Evolutionary conservation across 257 asterid species (phyloP).

Genomic region (Solanum chiquidenum): DNA sequence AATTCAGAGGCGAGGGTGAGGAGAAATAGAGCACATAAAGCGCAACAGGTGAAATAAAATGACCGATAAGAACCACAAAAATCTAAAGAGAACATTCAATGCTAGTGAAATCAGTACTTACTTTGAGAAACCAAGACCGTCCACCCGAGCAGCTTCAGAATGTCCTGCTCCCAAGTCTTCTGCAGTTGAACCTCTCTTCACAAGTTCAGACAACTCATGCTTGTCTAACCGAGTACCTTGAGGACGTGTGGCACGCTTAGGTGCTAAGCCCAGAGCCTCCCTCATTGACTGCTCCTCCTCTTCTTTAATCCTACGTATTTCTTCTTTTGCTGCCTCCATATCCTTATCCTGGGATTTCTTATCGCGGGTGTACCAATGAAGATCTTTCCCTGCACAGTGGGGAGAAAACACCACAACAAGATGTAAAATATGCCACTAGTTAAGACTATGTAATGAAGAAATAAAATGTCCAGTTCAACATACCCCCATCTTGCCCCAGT

Average conservation of each 20-base stretch:
- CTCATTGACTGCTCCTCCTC: conserved; percentile 99
- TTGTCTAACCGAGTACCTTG: conserved; percentile 80
- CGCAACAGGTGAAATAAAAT: neutral
- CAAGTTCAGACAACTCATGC: conserved; percentile 87
- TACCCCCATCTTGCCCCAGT: neutral
- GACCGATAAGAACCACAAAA: neutral
- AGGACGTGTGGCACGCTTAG: conserved; percentile 56
- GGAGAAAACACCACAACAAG: neutral
- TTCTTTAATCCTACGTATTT: conserved; percentile 83
- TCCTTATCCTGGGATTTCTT: conserved; percentile 37
- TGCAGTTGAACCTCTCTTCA: conserved; percentile 89
- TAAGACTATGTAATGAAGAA: neutral
- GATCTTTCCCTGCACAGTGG: conserved; percentile 68
- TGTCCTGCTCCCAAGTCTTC: conserved; percentile 99
- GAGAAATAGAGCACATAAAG: neutral
- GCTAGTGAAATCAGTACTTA: conserved; percentile 11
- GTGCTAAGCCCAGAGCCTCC: conserved; percentile 96
- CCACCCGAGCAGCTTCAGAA: conserved; percentile 92
- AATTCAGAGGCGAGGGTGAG: neutral
- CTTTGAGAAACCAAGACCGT: conserved; percentile 88
- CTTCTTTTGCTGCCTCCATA: conserved; percentile 65
- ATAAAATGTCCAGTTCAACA: neutral
- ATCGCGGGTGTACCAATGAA: conserved; percentile 80
- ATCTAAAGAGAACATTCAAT: neutral
- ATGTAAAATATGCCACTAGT: neutral